Base-by-base conservation (phyloP, 1,139 yeast species). In the Debaryomyces psychrophilus region DNA sequence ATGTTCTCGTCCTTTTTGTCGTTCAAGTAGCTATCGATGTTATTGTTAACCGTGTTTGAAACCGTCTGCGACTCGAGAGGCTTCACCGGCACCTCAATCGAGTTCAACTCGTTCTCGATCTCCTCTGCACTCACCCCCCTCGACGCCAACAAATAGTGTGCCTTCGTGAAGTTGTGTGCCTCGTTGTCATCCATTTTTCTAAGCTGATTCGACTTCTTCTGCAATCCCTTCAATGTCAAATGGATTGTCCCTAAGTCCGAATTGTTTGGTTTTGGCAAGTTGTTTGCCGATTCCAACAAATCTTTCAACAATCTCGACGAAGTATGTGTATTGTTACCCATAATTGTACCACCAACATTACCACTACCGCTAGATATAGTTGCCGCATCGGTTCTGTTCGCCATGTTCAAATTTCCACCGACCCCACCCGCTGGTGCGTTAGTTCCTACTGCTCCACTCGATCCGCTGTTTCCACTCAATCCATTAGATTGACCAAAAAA, bases 51-150 rank as follows among this genome's bases (percentile, higher is more conserved):
- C 7, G 47, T 23, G 28, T 43, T 37, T 17, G 45, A 27, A 8
- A 38, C 40, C n/a, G 48, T 31, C 31, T 42, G 43, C 18, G 47
- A 29, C 17, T 49, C 47, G 8, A 39, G 31, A 12, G 44, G 43
- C 51, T 17, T 45, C 31, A 40, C 37, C 9, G 71, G 67, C 9
- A 65, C 50, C 35, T 63, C 62, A 28, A 71, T 67, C 9, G 69
- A 50, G 43, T 77, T 77, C 53, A 85, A 69, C 45, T 88, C 92
- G 40, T 76, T 74, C 54, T 87, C 92, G 41, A 93, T 85, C 47
- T 90, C 95, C 58, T 90, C 97, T 37, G 95, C 88, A 47, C 90
- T 85, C 45, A 92, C 77, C 0, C 97, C 97, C 60, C 95, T 87
- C 0, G 95, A 88, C 2, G 97, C 97, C 46, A 93, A 74, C 40